phyloP scores from a whole-genome alignment of 129 eudicot species.

The Glebionis coronaria region DNA sequence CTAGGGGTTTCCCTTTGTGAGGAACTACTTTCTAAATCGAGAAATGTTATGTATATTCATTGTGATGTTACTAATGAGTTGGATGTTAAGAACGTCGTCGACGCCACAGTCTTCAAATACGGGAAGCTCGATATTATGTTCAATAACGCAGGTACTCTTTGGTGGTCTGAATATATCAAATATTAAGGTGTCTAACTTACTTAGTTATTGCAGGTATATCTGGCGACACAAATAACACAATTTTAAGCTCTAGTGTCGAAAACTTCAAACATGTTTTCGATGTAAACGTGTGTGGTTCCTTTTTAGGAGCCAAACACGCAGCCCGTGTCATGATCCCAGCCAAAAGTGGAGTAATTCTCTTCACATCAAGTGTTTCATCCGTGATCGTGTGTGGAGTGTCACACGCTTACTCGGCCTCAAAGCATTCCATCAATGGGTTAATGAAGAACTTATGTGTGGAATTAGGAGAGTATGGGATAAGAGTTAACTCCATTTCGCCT shows the following conservation, averaged over 20 bases:
- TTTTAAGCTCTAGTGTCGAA: background rate
- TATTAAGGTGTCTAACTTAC: background rate
- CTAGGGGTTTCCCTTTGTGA: background rate
- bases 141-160: constrained; percentile 3
- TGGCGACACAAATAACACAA: background rate
- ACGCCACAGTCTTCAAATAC: background rate
- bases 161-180: background rate
- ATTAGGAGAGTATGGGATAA: constrained; percentile 51
- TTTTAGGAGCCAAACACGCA: constrained; percentile 3
- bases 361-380: background rate
- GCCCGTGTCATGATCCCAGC: background rate
- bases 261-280: background rate
- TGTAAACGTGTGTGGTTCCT: background rate
- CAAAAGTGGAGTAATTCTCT: background rate
- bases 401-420: constrained; percentile 49
- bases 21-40: background rate
- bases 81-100: background rate
- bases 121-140: constrained; percentile 5
- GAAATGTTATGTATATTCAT: background rate
- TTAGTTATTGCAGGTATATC: background rate
- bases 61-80: background rate
- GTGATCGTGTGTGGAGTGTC: constrained; percentile 37
- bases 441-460: constrained; percentile 54
- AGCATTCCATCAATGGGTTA: constrained; percentile 56
- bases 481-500: constrained; percentile 61